Percentiles rank a stretch among this genome's conserved stretches.
Evolutionary conservation across 2,329 filamentous ascomycete species (phyloP).

Genomic region (Triangularia verruculosa): DNA sequence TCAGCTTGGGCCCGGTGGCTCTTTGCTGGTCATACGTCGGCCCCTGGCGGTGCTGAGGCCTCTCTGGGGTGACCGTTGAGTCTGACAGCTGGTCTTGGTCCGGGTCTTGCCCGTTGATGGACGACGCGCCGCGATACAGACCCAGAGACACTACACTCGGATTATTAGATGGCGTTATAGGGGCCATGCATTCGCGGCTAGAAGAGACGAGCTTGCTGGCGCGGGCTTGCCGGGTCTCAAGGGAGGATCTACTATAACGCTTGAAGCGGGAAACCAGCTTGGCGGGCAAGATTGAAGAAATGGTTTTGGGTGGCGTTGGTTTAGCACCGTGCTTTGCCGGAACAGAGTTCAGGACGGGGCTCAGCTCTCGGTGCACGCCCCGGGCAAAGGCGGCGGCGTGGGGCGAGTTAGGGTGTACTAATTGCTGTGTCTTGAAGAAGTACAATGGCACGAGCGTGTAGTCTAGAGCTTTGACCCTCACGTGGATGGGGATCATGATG

Average conservation of each 20-base stretch:
- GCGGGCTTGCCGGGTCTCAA: background rate
- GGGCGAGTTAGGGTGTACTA: conserved; percentile 52
- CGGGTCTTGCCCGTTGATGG: conserved; percentile 1
- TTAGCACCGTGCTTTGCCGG: conserved; percentile 23
- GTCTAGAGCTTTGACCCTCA: conserved; percentile 47
- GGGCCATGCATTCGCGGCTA: conserved; percentile 18
- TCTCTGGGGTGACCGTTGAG: background rate
- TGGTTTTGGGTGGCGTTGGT: background rate
- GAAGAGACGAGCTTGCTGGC: conserved; percentile 16
- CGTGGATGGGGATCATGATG: conserved; percentile 60
- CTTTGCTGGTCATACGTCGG: background rate
- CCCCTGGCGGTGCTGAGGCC: background rate
- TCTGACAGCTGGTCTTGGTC: background rate
- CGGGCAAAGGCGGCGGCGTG: conserved; percentile 60
- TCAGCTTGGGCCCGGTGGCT: background rate
- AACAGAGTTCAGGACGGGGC: conserved; percentile 43
- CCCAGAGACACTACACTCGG: conserved; percentile 15
- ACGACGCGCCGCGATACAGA: conserved; percentile 1
- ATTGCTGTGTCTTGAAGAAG: conserved; percentile 66
- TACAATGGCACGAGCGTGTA: conserved; percentile 59
- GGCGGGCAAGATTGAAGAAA: background rate
- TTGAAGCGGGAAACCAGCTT: background rate
- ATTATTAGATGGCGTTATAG: conserved; percentile 15
- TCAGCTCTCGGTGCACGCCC: conserved; percentile 59
- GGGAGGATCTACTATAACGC: background rate